Conservation (phyloP, 805 yeast genomes). For the Gaillardinia entomophila region DNA sequence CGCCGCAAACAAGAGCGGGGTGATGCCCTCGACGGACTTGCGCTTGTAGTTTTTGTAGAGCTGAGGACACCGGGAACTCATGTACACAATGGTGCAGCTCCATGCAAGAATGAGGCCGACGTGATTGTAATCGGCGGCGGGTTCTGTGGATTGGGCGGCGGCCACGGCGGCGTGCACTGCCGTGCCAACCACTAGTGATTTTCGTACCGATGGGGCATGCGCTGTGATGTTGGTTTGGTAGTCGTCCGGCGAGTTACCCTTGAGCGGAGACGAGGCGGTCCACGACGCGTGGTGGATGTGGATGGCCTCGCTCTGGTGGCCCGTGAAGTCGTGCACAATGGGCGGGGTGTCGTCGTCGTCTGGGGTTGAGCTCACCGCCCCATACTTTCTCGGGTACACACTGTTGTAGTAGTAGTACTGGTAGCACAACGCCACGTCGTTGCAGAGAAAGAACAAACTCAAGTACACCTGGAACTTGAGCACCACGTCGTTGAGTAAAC, state of each 20-base stretch:
- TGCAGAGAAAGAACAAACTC: constrained; percentile 33
- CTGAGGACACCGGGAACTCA: constrained; percentile 81
- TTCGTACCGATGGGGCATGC: not conserved
- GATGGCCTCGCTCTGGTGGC: no score
- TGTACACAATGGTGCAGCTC: constrained; percentile 70
- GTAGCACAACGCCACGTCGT: constrained; percentile 33
- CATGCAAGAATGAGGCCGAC: constrained; percentile 50
- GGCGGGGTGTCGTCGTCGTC: no score
- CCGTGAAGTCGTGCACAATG: no score
- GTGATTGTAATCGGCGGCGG: constrained; percentile 1
- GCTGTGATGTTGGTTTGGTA: not conserved
- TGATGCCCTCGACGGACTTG: constrained; percentile 81
- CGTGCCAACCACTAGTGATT: not conserved
- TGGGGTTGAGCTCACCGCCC: no score
- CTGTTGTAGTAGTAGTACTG: constrained; percentile 39
- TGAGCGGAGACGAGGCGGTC: not conserved
- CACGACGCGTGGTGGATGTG: not conserved
- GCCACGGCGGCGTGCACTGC: not conserved
- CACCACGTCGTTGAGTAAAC: constrained; percentile 32
- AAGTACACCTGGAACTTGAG: constrained; percentile 33
- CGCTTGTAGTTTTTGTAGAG: constrained; percentile 67
- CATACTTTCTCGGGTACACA: constrained; percentile 22
- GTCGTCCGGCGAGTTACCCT: not conserved
- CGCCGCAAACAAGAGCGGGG: constrained; percentile 72
- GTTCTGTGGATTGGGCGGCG: not conserved